Percentiles rank a stretch among this genome's conserved stretches.
Conservation (phyloP, 441 rosid species). For the Pelargonium australe region DNA sequence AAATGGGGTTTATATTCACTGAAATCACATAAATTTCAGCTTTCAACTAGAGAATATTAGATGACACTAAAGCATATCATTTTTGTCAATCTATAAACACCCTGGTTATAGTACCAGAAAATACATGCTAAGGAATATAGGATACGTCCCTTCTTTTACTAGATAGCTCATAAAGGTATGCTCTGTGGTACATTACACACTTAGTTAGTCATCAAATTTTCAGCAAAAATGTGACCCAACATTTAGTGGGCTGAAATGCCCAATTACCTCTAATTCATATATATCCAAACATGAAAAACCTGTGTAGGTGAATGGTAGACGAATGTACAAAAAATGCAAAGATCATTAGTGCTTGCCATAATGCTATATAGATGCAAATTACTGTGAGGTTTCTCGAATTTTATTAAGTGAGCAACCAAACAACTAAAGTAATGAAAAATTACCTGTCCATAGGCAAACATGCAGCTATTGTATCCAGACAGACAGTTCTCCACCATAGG, state of each 20-base stretch:
- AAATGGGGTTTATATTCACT: slow-evolving; percentile 1
- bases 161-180: background rate
- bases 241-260: background rate
- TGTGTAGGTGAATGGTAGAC: background rate
- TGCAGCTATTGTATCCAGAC: slow-evolving; percentile 96
- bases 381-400: background rate
- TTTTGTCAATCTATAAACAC: no score
- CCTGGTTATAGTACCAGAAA: background rate
- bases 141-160: no score
- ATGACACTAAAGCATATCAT: background rate
- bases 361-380: slow-evolving; percentile 2
- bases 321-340: slow-evolving; percentile 2
- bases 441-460: slow-evolving; percentile 99
- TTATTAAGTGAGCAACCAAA: background rate
- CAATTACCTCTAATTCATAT: background rate
- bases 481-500: slow-evolving; percentile 97
- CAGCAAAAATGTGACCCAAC: background rate
- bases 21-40: slow-evolving; percentile 10
- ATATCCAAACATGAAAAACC: background rate
- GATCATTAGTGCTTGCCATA: background rate
- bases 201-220: slow-evolving; percentile 1
- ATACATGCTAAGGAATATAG: background rate
- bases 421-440: background rate
- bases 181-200: background rate
- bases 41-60: slow-evolving; percentile 2